A percentile compares a stretch with the other conserved stretches of the same genome.
phyloP scores from a whole-genome alignment of 1,139 yeast genomes.

The Nakaseomyces glabratus region DNA sequence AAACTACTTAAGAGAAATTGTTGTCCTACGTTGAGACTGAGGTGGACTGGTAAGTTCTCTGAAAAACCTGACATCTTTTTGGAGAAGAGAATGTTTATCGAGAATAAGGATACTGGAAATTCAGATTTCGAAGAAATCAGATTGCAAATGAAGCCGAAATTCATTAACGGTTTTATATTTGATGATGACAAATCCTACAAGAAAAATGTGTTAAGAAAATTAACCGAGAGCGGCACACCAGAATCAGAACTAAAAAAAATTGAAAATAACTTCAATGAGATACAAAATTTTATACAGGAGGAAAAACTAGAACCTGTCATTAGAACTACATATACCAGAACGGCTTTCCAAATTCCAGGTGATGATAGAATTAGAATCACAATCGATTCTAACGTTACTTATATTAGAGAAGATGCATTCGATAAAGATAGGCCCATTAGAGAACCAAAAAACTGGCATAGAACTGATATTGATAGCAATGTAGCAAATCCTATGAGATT shows the following conservation, averaged over 20 bases:
- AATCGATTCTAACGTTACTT: constrained; percentile 79
- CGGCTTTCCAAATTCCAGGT: constrained; percentile 97
- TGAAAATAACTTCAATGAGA: constrained; percentile 45
- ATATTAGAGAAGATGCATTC: constrained; percentile 84
- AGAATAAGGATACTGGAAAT: constrained; percentile 46
- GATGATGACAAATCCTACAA: constrained; percentile 38
- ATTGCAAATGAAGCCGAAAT: constrained; percentile 68
- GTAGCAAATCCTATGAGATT: constrained; percentile 60
- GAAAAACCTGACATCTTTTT: constrained; percentile 70
- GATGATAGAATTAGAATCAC: constrained; percentile 85
- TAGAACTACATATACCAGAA: constrained; percentile 80
- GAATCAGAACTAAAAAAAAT: constrained; percentile 43
- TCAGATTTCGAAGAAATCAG: constrained; percentile 39
- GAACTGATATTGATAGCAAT: constrained; percentile 78
- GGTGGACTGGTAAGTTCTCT: constrained; percentile 81
- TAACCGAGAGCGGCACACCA: constrained; percentile 49
- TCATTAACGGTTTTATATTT: constrained; percentile 53
- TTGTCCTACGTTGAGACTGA: constrained; percentile 68
- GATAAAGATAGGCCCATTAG: constrained; percentile 81
- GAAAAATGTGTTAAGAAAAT: constrained; percentile 42
- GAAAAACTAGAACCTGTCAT: constrained; percentile 72
- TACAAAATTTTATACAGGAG: constrained; percentile 56
- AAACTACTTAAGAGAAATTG: constrained; percentile 65
- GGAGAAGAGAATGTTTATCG: constrained; percentile 67
- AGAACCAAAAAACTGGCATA: constrained; percentile 84